Evolutionary conservation across 2,329 filamentous ascomycete species (phyloP), one percentile per base, ranked within the genome.

Genomic region (Pseudogymnoascus sp.): DNA sequence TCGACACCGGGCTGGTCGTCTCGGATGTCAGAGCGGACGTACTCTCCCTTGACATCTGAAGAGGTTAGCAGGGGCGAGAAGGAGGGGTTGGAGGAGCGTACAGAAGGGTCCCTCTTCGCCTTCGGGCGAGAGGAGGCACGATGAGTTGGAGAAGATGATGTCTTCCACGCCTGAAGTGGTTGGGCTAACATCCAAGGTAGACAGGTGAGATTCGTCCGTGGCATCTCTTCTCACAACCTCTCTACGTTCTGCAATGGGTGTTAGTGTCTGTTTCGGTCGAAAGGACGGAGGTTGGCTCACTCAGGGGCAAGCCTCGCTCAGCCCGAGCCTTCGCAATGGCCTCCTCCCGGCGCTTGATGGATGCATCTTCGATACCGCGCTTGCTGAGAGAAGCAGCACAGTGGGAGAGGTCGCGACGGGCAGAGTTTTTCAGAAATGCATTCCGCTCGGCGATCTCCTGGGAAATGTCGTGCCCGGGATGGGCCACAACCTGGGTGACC

Each of bases 1-100:
- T 73, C 70, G 1, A 77, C 70, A 54, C 77, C 77, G 4, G 65
- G 60, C 61, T 78, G 69, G 12, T 66, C 65, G 12, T 77, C 74
- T 28, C 70, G 70, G 59, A 78, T 66, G 61, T 77, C 69, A 18
- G 68, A 57, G 43, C 76, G 73, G 47, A 77, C 65, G 37, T 72
- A 66, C 62, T 77, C 74, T 30, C 74, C 75, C 22, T 70, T 63
- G 33, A 76, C 69, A 61, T 67, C 64, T 66, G 33, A 37, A 74
- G 65, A 73, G n/a, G 35, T 39, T 63, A 35, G 43, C 36, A 35
- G 39, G 50, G 25, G 18, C 16, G 20, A 39, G 14, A 57, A 9
- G 12, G 12, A 43, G 20, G 1, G 20, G 20, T 9, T 14, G 12
- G 20, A 20, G 12, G 39, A 14, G 61, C 47, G n/a, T 62, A 39